A percentile compares a stretch with the other conserved stretches of the same genome.
Conservation (phyloP, 179 eudicot species). For the Spinacia oleracea region DNA sequence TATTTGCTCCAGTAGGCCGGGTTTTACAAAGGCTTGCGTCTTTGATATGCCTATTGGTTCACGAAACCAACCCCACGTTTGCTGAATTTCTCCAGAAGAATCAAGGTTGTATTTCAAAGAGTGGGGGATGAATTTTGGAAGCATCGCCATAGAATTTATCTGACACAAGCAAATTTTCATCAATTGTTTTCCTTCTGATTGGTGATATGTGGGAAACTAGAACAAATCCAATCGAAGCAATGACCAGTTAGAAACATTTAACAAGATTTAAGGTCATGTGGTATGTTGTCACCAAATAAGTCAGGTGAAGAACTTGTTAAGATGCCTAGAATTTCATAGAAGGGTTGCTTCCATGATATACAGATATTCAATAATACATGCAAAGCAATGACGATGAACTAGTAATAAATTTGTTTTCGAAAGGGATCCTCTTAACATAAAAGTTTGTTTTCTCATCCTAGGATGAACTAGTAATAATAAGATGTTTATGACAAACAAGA, state of each 20-base stretch:
- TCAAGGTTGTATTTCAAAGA: slow-evolving; percentile 39
- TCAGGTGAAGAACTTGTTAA: too few relatives aligned
- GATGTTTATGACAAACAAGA: background rate
- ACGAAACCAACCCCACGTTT: slow-evolving; percentile 76
- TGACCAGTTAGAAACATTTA: background rate
- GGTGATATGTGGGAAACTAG: background rate
- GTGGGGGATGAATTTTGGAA: slow-evolving; percentile 47
- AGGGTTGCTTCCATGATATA: background rate
- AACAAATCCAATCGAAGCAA: background rate
- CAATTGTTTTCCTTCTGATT: slow-evolving; percentile 3
- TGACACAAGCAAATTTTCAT: slow-evolving; percentile 31
- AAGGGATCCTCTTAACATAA: background rate
- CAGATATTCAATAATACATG: background rate
- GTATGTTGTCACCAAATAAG: background rate
- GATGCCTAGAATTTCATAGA: background rate
- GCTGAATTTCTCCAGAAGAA: slow-evolving; percentile 41
- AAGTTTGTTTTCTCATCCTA: background rate
- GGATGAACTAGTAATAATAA: background rate
- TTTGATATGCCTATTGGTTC: slow-evolving; percentile 91
- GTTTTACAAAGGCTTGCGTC: slow-evolving; percentile 48
- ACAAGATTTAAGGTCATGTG: background rate
- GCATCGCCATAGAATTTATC: slow-evolving; percentile 69
- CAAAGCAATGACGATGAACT: background rate
- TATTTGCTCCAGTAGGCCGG: slow-evolving; percentile 76
- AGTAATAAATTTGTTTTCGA: background rate